Evolutionary conservation across 352 stramenopile species (phyloP), one percentile per base, ranked within the genome.

Genomic region (Phytophthora meadii): DNA sequence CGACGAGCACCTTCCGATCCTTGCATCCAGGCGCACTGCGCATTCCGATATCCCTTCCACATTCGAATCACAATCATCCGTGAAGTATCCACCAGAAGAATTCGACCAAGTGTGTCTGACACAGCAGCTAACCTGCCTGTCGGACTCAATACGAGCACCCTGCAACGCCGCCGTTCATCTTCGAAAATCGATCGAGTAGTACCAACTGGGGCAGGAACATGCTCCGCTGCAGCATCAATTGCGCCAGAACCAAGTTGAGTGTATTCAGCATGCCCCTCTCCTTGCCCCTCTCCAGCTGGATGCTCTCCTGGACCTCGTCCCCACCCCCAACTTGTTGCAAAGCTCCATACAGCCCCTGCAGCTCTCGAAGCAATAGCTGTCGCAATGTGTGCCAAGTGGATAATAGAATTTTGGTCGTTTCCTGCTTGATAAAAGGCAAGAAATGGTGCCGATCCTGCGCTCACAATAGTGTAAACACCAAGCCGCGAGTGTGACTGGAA

Each of bases 41-140:
- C 87, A 61, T 92, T 90, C 5, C 87, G 84, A 64, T 95, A 95
- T 8, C 87, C 87, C 74, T 95, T 95, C 87, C 87, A 95, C 77
- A 95, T 92, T 19, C 87, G 82, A 65, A 94, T 88, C 14, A 94
- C 63, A 25, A 89, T 72, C 87, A 95, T 94, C 30, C 84, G 79
- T 32, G 72, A 83, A 2, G 84, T 95, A 54, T 95, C 87, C 2
- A 95, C 70, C 30, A 95, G 63, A 44, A 93, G 37, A 64, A 95
- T 82, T 9, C 87, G 77, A 4, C 87, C 87, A 30, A 95, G 65
- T 5, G 85, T 90, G 53, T 95, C 87, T 9, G 84, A 79, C 17
- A 95, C 76, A 30, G 85, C 84, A 6, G 82, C 87, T 4, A 95
- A 61, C 7, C 77, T 77, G 15, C 87, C 85, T 10, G 77, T 89